Evolutionary conservation across 257 asterid genomes (phyloP), one percentile per base, ranked within the genome.

Genomic region (Paulownia fortunei): DNA sequence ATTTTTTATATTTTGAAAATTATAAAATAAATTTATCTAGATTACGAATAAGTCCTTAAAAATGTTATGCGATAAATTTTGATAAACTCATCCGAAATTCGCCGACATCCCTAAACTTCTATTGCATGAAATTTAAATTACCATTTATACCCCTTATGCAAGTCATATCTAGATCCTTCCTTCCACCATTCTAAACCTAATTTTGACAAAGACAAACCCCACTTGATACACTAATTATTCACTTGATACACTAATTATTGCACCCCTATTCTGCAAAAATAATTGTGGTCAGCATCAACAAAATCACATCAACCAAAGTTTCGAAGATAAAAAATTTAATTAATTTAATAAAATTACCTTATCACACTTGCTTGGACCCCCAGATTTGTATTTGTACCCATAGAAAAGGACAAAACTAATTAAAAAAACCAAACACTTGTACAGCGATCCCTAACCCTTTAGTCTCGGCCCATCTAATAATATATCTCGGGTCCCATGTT

Each of bases 341-440:
- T 26, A 64, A n/a, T 8, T 64, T 8, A 19, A 19, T 19, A 4
- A 8, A 67, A 41, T 23, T 10, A 23, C 58, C 52, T 37, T n/a
- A 34, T 34, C 10, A n/a, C n/a, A 60, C 0, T 61, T 0, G 12
- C 12, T 34, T 61, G 68, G 42, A 27, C 44, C 68, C 65, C 65
- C 6, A 44, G 11, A 44, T 44, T 44, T 5, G 3, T 4, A 58
- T 58, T 5, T 30, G 27, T 21, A 15, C 30, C 68, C 81, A 11
- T 23, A 51, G 76, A 75, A 74, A 13, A 61, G 64, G 78, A 80
- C 72, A 81, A 59, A 18, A 36, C 2, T 6, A 3, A 21, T 8
- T 11, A 73, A 18, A 27, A n/a, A 47, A 46, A 26, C 32, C 16
- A 18, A 59, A 84, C 84, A 79, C 76, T 24, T 79, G 89, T 60